Evolutionary conservation across 106 monocot genomes (phyloP).

Genomic region (Apostasia ramifera): DNA sequence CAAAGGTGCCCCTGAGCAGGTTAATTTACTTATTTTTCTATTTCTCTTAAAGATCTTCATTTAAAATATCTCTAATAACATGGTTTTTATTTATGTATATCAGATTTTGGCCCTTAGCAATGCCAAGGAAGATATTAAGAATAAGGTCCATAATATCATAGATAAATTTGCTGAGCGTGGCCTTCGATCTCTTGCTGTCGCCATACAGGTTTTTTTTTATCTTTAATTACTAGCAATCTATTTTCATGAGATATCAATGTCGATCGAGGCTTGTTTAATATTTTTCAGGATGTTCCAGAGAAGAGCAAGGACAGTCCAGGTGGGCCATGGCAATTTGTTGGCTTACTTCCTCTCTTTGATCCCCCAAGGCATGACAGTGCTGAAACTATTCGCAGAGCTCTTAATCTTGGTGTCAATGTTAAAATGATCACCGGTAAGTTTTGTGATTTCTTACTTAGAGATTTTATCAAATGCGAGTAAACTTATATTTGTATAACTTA

Average conservation of each 20-base stretch:
- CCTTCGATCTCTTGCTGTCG: slow-evolving; percentile 63
- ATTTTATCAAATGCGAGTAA: background rate
- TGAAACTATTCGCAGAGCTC: slow-evolving; percentile 68
- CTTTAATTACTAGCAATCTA: background rate
- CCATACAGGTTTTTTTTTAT: slow-evolving; percentile 30
- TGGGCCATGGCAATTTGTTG: slow-evolving; percentile 81
- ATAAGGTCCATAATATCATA: slow-evolving; percentile 56
- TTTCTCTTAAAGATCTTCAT: background rate
- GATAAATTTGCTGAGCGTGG: slow-evolving; percentile 78
- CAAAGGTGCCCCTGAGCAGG: slow-evolving; percentile 99
- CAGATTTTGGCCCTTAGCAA: slow-evolving; percentile 78
- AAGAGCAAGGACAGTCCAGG: slow-evolving; percentile 58
- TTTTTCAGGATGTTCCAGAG: slow-evolving; percentile 47
- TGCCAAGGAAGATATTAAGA: slow-evolving; percentile 51
- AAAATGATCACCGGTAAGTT: slow-evolving; percentile 83
- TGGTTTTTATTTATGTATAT: background rate
- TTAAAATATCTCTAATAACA: background rate
- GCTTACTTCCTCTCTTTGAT: slow-evolving; percentile 65
- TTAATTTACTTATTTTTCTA: slow-evolving; percentile 4
- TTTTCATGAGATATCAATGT: background rate
- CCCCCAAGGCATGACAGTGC: slow-evolving; percentile 83
- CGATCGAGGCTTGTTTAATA: background rate
- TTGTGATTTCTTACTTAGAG: background rate
- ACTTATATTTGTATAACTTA: background rate
- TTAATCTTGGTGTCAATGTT: slow-evolving; percentile 80